Conservation (phyloP, 73 alveolate genomes). For the Paramecium caudatum region DNA sequence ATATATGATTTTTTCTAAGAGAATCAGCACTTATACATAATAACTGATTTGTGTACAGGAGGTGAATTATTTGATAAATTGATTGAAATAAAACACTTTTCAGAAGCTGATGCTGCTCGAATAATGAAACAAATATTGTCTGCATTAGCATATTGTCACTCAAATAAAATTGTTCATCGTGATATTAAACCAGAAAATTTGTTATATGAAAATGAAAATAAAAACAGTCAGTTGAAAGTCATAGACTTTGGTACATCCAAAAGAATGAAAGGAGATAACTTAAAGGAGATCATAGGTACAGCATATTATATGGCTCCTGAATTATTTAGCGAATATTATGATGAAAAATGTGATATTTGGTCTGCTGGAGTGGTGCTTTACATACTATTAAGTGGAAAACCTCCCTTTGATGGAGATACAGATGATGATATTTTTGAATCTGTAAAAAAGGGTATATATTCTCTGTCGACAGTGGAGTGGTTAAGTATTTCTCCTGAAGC, state of each 20-base stretch:
- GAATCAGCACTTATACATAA: constrained; percentile 84
- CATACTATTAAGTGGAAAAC: constrained; percentile 76
- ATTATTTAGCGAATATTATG: constrained; percentile 73
- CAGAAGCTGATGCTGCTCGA: constrained; percentile 67
- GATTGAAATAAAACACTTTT: constrained; percentile 75
- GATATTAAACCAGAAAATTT: constrained; percentile 74
- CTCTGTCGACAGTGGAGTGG: constrained; percentile 78
- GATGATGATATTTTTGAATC: constrained; percentile 79
- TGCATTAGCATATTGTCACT: constrained; percentile 61
- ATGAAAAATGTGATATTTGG: constrained; percentile 81
- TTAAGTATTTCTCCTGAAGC: constrained; percentile 83
- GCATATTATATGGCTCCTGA: constrained; percentile 80
- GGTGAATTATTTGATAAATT: constrained; percentile 92
- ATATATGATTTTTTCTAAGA: constrained; percentile 90
- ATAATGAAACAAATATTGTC: constrained; percentile 55
- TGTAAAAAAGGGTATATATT: constrained; percentile 77
- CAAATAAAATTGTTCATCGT: constrained; percentile 56
- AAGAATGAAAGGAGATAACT: constrained; percentile 80
- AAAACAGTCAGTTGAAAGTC: constrained; percentile 83
- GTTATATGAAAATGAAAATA: constrained; percentile 80
- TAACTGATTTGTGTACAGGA: constrained; percentile 91
- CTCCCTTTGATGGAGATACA: constrained; percentile 81
- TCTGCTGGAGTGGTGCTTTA: constrained; percentile 78
- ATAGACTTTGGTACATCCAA: constrained; percentile 94
- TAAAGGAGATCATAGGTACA: constrained; percentile 92